phyloP scores from a whole-genome alignment of 2,329 filamentous ascomycete species.

The Ascochyta rabiei region DNA sequence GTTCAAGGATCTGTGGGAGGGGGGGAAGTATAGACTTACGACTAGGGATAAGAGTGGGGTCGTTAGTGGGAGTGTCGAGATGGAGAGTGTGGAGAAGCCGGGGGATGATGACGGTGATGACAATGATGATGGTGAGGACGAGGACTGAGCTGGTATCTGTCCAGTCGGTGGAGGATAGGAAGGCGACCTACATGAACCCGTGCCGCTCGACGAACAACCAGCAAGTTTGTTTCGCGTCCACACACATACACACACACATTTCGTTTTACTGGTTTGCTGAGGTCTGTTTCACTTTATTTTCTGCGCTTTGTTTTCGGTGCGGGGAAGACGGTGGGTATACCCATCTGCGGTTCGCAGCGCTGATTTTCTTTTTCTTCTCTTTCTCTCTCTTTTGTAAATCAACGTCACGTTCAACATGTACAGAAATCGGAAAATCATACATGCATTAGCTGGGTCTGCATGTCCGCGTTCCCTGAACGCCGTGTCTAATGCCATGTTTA shows the following conservation, averaged over 20 bases:
- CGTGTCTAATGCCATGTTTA: neutral
- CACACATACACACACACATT: too few species aligned
- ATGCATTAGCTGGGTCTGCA: neutral
- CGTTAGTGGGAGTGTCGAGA: slow-evolving; percentile 37
- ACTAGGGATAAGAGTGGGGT: slow-evolving; percentile 37
- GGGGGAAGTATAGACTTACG: slow-evolving; percentile 70
- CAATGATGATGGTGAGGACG: slow-evolving; percentile 23
- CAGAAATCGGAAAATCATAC: neutral
- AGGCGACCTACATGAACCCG: neutral
- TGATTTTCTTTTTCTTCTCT: too few species aligned
- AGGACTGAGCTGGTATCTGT: slow-evolving; percentile 1
- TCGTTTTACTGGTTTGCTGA: too few species aligned
- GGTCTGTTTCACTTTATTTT: neutral
- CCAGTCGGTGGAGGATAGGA: neutral
- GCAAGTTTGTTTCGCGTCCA: neutral
- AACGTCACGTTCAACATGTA: too few species aligned
- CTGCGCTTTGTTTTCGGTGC: neutral
- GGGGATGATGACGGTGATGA: slow-evolving; percentile 33
- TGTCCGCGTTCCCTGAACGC: too few species aligned
- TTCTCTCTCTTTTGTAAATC: neutral
- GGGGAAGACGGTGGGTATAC: slow-evolving; percentile 9
- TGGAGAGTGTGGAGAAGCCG: slow-evolving; percentile 40
- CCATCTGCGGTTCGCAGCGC: neutral
- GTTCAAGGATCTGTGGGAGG: slow-evolving; percentile 88
- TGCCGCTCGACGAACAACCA: neutral